Conservation (phyloP, 176 grass and related monocot genomes). For the Bonia amplexicaulis region DNA sequence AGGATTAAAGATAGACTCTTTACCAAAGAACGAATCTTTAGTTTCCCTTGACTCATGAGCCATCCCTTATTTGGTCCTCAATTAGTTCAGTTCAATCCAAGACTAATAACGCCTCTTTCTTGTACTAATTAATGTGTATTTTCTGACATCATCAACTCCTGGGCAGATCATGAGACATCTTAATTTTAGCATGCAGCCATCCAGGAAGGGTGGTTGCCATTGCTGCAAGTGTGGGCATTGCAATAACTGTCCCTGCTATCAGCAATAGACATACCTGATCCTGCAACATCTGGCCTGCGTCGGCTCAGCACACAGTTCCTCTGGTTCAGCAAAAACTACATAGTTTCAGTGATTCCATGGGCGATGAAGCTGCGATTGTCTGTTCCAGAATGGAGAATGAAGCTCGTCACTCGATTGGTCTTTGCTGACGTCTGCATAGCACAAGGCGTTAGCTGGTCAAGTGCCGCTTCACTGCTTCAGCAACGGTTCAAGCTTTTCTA, state of each 20-base stretch:
- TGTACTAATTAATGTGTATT: no score
- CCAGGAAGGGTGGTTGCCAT: not conserved
- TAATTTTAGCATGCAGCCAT: not conserved
- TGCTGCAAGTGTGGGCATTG: not conserved
- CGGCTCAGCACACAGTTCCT: not conserved
- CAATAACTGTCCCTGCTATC: no score
- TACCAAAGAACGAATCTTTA: not conserved
- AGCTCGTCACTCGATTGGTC: not conserved
- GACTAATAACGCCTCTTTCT: not conserved
- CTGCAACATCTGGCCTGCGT: not conserved
- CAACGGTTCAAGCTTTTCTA: not conserved
- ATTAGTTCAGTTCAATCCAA: not conserved
- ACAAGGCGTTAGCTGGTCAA: not conserved
- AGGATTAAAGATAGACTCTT: not conserved
- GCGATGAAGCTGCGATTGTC: not conserved
- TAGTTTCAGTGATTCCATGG: not conserved
- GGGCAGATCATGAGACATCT: no score
- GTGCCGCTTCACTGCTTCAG: not conserved
- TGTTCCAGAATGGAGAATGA: not conserved
- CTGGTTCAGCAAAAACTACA: not conserved
- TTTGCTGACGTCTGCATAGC: not conserved
- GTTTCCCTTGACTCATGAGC: not conserved
- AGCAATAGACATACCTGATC: not conserved
- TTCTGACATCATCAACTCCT: not conserved
- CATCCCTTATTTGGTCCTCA: not conserved